Evolutionary conservation across 2,329 filamentous ascomycete genomes (phyloP), one percentile per base, ranked within the genome.

Genomic region (Dryadomyces quercivorus): DNA sequence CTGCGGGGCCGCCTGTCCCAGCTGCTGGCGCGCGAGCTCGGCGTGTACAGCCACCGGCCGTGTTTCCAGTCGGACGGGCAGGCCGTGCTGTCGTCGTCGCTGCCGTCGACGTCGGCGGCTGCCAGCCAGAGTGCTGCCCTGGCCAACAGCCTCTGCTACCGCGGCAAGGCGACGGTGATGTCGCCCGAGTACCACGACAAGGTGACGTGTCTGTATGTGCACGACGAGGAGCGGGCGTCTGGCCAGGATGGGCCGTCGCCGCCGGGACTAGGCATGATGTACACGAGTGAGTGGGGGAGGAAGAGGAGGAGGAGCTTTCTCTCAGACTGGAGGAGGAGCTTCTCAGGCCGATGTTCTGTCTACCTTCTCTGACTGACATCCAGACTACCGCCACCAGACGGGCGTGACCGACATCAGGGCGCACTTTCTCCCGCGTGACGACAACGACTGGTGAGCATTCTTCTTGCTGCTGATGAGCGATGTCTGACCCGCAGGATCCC

Each of bases 391-490:
- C 18, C 62, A 60, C 26, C 15, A 4, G 16, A 2, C 22, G 2
- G 20, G 45, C 15, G 6, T 2, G 6, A 5, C 12, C 22, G 51
- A 49, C 2, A 55, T 76, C 50, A 59, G 68, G 10, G 71, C 69
- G 2, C 67, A 64, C 2, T 73, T 76, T 53, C 63, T 79, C 2
- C 66, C 70, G 2, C 68, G 69, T 40, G 71, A 78, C 51, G 58
- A 63, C 3, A 67, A 73, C n/a, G 70, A 70, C 8, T 62, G 61
- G 73, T 75, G 63, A 2, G 10, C n/a, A n/a, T n/a, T n/a, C n/a
- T n/a, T n/a, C n/a, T n/a, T n/a, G n/a, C n/a, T n/a, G n/a, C n/a
- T n/a, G n/a, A n/a, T n/a, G n/a, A n/a, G n/a, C n/a, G n/a, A n/a
- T n/a, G n/a, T n/a, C n/a, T n/a, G n/a, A n/a, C n/a, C n/a, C n/a